A percentile compares a stretch with the other conserved stretches of the same genome.
Evolutionary conservation across 192 early-diverging fungal species (phyloP).

Genomic region (Linnemannia zychae): DNA sequence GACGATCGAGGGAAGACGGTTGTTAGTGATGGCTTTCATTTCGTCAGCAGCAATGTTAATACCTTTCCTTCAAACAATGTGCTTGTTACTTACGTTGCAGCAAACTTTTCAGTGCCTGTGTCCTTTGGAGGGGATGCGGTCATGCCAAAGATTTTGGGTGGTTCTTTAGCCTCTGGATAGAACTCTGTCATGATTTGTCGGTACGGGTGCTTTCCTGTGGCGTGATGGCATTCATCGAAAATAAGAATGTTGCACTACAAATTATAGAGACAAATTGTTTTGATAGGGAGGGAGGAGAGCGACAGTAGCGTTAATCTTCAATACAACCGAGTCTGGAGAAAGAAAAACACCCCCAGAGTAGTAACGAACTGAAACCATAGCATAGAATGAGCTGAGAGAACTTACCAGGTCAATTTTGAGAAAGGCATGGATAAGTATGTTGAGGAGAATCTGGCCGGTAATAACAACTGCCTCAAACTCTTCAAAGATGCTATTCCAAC

Average conservation of each 20-base stretch:
- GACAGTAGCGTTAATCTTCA: neutral
- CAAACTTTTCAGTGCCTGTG: constrained; percentile 13
- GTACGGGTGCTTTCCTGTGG: constrained; percentile 78
- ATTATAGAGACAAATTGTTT: neutral
- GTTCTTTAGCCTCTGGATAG: constrained; percentile 69
- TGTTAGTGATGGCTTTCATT: neutral
- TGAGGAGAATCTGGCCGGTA: constrained; percentile 88
- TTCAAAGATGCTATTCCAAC: constrained; percentile 74
- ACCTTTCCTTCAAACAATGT: neutral
- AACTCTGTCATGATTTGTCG: constrained; percentile 87
- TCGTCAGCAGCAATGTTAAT: neutral
- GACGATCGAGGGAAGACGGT: neutral
- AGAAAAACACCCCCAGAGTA: too few relatives aligned
- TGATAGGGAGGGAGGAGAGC: neutral
- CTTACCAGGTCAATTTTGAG: constrained; percentile 57
- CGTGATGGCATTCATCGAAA: constrained; percentile 96
- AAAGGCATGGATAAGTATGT: constrained; percentile 73
- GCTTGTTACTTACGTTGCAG: constrained; percentile 25
- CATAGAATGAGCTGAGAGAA: too few relatives aligned
- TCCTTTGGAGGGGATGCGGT: constrained; percentile 86
- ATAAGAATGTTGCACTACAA: constrained; percentile 82
- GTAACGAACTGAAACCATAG: too few relatives aligned
- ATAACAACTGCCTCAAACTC: constrained; percentile 81
- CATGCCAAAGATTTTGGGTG: constrained; percentile 92
- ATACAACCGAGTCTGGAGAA: neutral